Conservation (phyloP, 148 eudicot genomes). For the Vaccinium corymbosum region DNA sequence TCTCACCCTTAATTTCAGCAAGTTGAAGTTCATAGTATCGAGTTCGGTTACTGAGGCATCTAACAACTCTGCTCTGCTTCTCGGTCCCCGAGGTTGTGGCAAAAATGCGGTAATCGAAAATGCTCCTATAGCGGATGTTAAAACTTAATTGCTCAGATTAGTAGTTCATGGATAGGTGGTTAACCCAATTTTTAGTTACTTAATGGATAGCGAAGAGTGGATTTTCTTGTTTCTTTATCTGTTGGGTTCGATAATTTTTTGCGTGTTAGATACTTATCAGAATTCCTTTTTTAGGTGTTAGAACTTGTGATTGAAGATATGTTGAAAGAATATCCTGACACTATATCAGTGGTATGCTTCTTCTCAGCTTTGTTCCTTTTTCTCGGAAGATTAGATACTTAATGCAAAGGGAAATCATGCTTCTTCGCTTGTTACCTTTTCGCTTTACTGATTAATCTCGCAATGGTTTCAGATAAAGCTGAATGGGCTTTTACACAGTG, state of each 20-base stretch:
- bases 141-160: neutral
- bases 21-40: constrained; percentile 75
- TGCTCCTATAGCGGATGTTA: too few species aligned
- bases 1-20: constrained; percentile 38
- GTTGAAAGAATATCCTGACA: constrained; percentile 64
- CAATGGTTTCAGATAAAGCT: constrained; percentile 59
- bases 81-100: constrained; percentile 95
- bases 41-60: constrained; percentile 79
- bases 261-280: too few species aligned
- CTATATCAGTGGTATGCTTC: constrained; percentile 49
- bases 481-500: constrained; percentile 87
- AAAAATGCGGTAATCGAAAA: constrained; percentile 49
- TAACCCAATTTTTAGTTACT: neutral
- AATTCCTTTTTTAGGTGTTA: constrained; percentile 46
- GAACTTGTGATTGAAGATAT: constrained; percentile 80
- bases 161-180: constrained; percentile 3
- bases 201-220: neutral
- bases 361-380: neutral
- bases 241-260: neutral
- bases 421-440: neutral
- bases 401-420: neutral
- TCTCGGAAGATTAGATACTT: neutral
- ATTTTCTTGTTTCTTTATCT: constrained; percentile 6
- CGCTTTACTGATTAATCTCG: neutral
- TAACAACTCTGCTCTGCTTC: constrained; percentile 84